phyloP scores from a whole-genome alignment of 768 basidiomycete species.

The Mycena amicta region DNA sequence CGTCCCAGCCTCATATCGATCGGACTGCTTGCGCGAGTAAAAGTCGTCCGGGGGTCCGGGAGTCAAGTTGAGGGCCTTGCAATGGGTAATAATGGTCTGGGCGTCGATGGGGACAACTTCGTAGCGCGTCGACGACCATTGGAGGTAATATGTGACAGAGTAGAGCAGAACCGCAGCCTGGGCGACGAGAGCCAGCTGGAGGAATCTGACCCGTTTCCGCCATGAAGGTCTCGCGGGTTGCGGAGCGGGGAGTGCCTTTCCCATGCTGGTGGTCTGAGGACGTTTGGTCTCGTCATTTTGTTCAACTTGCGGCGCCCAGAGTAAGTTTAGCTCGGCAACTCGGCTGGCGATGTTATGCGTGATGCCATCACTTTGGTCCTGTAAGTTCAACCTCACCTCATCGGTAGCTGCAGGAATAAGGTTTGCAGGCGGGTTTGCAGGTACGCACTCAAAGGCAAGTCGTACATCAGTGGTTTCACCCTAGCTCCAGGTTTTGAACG shows the following conservation, averaged over 20 bases:
- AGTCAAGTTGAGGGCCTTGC: slow-evolving; percentile 7
- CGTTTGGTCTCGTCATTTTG: no score
- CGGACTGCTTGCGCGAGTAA: slow-evolving; percentile 45
- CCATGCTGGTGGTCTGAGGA: slow-evolving; percentile 6
- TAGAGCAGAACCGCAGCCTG: slow-evolving; percentile 3
- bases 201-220: slow-evolving; percentile 2
- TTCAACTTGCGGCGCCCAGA: no score
- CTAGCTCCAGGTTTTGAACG: no score
- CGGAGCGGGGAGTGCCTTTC: not conserved
- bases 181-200: not conserved
- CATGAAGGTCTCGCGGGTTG: not conserved
- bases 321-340: no score
- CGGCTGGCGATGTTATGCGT: no score
- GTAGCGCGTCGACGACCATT: slow-evolving; percentile 26
- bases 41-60: slow-evolving; percentile 33
- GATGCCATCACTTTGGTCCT: no score
- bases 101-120: slow-evolving; percentile 17
- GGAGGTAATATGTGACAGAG: slow-evolving; percentile 11
- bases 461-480: no score
- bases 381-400: no score
- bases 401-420: no score
- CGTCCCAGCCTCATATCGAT: slow-evolving; percentile 60
- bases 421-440: no score
- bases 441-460: no score
- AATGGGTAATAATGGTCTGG: slow-evolving; percentile 10